Evolutionary conservation across 2,329 filamentous ascomycete genomes (phyloP).

Genomic region (Waltergamsia citrina): DNA sequence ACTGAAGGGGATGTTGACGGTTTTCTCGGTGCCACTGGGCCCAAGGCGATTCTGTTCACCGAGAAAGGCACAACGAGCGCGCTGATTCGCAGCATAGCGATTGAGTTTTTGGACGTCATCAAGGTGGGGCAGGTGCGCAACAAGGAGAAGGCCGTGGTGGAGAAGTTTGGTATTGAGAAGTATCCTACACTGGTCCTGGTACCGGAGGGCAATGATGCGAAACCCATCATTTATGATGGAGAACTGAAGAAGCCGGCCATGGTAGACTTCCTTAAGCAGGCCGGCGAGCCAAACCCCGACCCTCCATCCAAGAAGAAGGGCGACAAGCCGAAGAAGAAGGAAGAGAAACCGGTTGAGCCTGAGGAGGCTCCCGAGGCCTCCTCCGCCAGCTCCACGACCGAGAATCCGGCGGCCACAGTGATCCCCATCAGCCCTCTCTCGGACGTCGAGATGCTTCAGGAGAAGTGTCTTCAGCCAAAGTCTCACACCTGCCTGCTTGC

Average conservation of each 20-base stretch:
- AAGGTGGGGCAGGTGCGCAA: constrained; percentile 73
- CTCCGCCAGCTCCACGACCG: constrained; percentile 17
- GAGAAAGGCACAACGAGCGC: constrained; percentile 86
- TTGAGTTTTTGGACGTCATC: constrained; percentile 80
- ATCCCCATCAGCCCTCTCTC: constrained; percentile 58
- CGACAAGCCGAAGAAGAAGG: constrained; percentile 23
- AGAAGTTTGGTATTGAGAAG: constrained; percentile 64
- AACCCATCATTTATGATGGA: constrained; percentile 66
- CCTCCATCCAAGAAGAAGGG: constrained; percentile 36
- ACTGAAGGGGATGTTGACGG: constrained; percentile 68
- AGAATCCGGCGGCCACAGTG: constrained; percentile 15
- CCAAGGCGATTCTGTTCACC: constrained; percentile 87
- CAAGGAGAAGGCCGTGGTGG: constrained; percentile 64
- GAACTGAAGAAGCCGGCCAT: constrained; percentile 79
- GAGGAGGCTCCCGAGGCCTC: constrained; percentile 12
- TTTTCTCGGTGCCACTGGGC: constrained; percentile 64
- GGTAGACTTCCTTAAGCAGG: constrained; percentile 73
- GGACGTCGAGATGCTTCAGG: constrained; percentile 52
- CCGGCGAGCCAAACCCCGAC: constrained; percentile 70
- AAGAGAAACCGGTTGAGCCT: constrained; percentile 15
- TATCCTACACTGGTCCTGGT: constrained; percentile 78
- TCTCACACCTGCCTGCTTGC: constrained; percentile 78
- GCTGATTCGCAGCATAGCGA: constrained; percentile 72
- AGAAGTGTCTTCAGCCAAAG: constrained; percentile 65
- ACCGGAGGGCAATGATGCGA: constrained; percentile 53